Percentiles rank a stretch among this genome's conserved stretches.
phyloP scores from a whole-genome alignment of 2,329 filamentous ascomycete genomes.

The Tolypocladium endophyticum region DNA sequence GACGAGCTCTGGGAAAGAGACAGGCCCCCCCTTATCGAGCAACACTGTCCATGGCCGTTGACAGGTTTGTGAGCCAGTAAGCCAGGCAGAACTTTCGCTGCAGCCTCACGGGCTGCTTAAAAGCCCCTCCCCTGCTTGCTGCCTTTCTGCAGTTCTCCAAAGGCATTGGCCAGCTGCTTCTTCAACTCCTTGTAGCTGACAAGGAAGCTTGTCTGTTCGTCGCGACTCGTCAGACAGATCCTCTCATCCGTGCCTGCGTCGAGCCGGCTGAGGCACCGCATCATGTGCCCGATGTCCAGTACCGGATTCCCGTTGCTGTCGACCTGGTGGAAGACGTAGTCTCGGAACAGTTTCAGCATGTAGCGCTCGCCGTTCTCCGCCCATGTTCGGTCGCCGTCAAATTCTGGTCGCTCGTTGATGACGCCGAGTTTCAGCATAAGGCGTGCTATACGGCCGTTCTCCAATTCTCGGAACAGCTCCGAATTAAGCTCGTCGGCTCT shows the following conservation, averaged over 20 bases:
- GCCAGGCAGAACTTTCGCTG: background rate
- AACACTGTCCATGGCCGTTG: background rate
- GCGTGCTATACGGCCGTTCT: slow-evolving; percentile 78
- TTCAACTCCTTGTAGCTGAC: slow-evolving; percentile 86
- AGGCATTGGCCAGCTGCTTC: slow-evolving; percentile 47
- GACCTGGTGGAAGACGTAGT: slow-evolving; percentile 96
- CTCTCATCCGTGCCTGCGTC: slow-evolving; percentile 84
- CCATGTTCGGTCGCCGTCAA: slow-evolving; percentile 69
- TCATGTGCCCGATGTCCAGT: slow-evolving; percentile 77
- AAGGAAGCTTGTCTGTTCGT: slow-evolving; percentile 82
- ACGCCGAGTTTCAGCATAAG: slow-evolving; percentile 72
- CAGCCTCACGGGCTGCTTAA: slow-evolving; percentile 14
- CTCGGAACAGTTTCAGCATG: slow-evolving; percentile 86
- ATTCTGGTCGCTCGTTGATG: slow-evolving; percentile 83
- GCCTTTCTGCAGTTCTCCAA: slow-evolving; percentile 45
- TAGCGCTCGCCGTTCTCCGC: slow-evolving; percentile 89
- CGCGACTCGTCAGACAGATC: slow-evolving; percentile 74
- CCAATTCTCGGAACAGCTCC: slow-evolving; percentile 69
- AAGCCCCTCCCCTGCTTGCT: slow-evolving; percentile 25
- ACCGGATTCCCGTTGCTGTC: slow-evolving; percentile 75
- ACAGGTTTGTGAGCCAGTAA: background rate
- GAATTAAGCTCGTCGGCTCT: slow-evolving; percentile 63
- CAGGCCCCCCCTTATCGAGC: background rate
- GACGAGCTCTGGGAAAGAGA: background rate
- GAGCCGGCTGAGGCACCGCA: slow-evolving; percentile 81